Base-by-base conservation (phyloP, 2,329 filamentous ascomycete genomes). In the Ascochyta rabiei region DNA sequence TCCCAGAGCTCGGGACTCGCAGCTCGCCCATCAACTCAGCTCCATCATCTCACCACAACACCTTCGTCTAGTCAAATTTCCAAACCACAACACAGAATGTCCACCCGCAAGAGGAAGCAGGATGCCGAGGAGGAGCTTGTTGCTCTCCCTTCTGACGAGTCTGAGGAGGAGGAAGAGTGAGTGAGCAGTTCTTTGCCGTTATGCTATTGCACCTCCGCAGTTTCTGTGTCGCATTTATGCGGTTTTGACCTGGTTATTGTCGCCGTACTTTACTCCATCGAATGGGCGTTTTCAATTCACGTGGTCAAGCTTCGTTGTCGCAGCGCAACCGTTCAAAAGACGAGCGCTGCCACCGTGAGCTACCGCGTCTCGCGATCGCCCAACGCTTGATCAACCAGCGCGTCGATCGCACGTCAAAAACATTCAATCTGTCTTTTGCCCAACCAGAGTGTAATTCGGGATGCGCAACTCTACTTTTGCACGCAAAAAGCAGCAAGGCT, bases 31-130 rank as follows among this genome's bases (percentile, higher is more conserved):
- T 63, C 54, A 44, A 44, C 51, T 39, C 60, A 53, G 37, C 61
- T 60, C 53, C 59, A 58, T 56, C 59, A 59, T 60, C 49, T 60
- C 59, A 55, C 49, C 49, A 35, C 46, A 55, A 51, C 49, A 53
- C 44, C 28, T 39, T 50, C 35, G 52, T 43, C 28, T 24, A 39
- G 48, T 38, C 43, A 38, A 44, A 30, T 41, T 41, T 38, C 38
- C 49, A 49, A 26, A 40, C 41, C 40, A 45, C 21, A 48, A 48
- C 16, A 40, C 34, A 63, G 45, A 56, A 76, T 78, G 76, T 75
- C 76, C 37, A 78, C 76, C 44, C 75, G 77, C 63, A 78, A 79
- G 67, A 73, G 76, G 60, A 78, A 78, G 72, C 73, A 77, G 50
- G 74, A 76, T 16, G 70, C 71, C 44, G 72, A 73, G 42, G 74